Conservation (phyloP, 2,329 filamentous ascomycete species). For the Scleromitrula shiraiana region DNA sequence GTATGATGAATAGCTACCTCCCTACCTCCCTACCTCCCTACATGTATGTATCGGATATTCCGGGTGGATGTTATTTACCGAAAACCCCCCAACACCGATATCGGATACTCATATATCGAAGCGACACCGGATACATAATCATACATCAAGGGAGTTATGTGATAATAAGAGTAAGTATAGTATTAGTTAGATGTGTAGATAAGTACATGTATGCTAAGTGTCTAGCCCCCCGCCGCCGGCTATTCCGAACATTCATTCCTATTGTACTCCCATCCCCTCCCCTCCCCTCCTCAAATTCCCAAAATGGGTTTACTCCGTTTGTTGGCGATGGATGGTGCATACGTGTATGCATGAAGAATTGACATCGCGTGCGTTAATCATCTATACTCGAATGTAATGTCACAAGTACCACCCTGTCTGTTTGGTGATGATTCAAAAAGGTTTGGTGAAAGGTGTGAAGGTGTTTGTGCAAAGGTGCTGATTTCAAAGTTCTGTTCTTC, state of each 20-base stretch:
- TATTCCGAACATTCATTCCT: background rate
- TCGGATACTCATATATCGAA: background rate
- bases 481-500: background rate
- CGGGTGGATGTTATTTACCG: too few relatives aligned
- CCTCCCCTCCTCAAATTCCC: background rate
- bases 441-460: background rate
- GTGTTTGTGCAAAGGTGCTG: conserved; percentile 2
- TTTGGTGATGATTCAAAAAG: background rate
- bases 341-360: too few relatives aligned
- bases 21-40: too few relatives aligned
- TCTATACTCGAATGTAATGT: background rate
- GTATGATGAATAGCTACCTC: too few relatives aligned
- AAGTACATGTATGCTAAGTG: too few relatives aligned
- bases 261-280: background rate
- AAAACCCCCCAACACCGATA: background rate
- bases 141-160: background rate
- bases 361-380: background rate
- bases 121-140: background rate
- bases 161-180: background rate
- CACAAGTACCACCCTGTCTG: background rate
- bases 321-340: background rate
- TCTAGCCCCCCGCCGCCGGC: too few relatives aligned
- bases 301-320: background rate
- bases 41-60: too few relatives aligned
- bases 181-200: conserved; percentile 6